A percentile compares a stretch with the other conserved stretches of the same genome.
phyloP scores from a whole-genome alignment of 306 rosid species.

The Vachellia pachyceras region DNA sequence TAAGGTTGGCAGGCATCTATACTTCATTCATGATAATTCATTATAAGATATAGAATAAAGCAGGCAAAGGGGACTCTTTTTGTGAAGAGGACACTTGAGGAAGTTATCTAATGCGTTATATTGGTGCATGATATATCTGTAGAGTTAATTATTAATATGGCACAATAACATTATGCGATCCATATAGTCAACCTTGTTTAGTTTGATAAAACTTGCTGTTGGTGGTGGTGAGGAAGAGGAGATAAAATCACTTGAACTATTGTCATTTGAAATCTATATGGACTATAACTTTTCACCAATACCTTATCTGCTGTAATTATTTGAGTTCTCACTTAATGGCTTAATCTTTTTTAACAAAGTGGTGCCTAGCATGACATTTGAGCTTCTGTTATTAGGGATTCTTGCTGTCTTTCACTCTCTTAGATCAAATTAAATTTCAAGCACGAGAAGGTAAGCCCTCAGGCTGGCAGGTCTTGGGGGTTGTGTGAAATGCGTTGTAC shows the following conservation, averaged over 20 bases:
- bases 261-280: no score
- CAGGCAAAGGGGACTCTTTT: no score
- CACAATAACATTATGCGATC: no score
- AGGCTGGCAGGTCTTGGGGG: background rate
- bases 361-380: no score
- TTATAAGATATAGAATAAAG: no score
- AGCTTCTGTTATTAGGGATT: background rate
- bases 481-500: background rate
- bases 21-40: no score
- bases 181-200: no score
- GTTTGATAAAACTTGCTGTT: no score
- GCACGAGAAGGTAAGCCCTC: background rate
- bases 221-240: no score
- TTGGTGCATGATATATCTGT: no score
- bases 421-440: background rate
- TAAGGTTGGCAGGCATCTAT: slow-evolving; percentile 21
- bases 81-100: background rate
- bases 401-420: background rate
- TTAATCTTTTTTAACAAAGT: background rate
- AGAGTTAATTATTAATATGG: no score
- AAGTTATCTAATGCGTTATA: background rate
- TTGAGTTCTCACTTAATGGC: background rate
- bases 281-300: background rate
- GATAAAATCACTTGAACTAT: no score
- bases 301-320: background rate